Evolutionary conservation across 2,329 filamentous ascomycete species (phyloP).

Genomic region (Penicillium psychrosexuale): DNA sequence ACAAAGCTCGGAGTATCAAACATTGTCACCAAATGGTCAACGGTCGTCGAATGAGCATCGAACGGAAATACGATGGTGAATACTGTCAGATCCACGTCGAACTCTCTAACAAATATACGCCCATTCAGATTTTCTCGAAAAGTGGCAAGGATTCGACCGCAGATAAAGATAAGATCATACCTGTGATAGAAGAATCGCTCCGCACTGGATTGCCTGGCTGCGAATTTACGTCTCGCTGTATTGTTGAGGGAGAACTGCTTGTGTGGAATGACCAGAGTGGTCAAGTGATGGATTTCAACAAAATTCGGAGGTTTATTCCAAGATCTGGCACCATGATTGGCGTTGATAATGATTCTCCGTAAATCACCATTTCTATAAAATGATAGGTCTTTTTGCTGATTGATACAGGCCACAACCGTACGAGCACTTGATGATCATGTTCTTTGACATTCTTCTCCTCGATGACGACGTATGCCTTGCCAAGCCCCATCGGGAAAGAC

Average conservation of each 20-base stretch:
- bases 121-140: constrained; percentile 83
- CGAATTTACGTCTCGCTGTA: constrained; percentile 63
- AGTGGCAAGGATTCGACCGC: constrained; percentile 83
- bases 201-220: constrained; percentile 59
- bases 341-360: constrained; percentile 66
- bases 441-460: constrained; percentile 58
- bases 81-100: constrained; percentile 88
- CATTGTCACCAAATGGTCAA: constrained; percentile 67
- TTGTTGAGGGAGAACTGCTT: constrained; percentile 79
- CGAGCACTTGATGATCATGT: constrained; percentile 60
- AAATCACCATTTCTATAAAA: constrained; percentile 25
- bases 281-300: constrained; percentile 71
- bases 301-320: constrained; percentile 74
- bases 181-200: constrained; percentile 63
- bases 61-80: constrained; percentile 83
- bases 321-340: constrained; percentile 69
- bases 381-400: constrained; percentile 14
- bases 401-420: constrained; percentile 44
- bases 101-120: constrained; percentile 51
- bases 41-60: constrained; percentile 64
- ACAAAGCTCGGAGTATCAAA: constrained; percentile 68
- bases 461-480: constrained; percentile 54
- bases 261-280: constrained; percentile 68
- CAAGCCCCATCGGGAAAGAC: constrained; percentile 42
- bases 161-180: constrained; percentile 63